Evolutionary conservation across 2,329 filamentous ascomycete genomes (phyloP).

Genomic region (Acrodontium crateriforme): DNA sequence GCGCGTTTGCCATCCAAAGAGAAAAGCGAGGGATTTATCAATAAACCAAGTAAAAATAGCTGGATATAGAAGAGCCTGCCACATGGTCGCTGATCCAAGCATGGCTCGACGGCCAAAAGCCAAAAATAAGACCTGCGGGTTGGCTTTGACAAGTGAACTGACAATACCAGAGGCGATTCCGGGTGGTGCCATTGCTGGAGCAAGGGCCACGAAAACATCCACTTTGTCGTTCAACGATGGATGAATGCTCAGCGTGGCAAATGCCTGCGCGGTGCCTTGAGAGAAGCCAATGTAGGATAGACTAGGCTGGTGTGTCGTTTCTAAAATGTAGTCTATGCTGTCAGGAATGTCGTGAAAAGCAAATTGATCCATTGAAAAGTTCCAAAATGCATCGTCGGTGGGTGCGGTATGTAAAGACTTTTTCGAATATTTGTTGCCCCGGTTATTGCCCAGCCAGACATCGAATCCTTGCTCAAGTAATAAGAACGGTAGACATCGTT

Average conservation of each 20-base stretch:
- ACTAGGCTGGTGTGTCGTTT: slow-evolving; percentile 66
- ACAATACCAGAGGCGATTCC: slow-evolving; percentile 83
- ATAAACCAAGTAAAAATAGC: slow-evolving; percentile 84
- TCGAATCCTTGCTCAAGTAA: slow-evolving; percentile 86
- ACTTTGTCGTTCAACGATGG: slow-evolving; percentile 84
- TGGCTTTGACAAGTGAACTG: slow-evolving; percentile 84
- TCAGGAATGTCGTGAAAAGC: slow-evolving; percentile 96
- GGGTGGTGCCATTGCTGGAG: slow-evolving; percentile 90
- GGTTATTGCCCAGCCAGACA: slow-evolving; percentile 96
- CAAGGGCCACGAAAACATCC: slow-evolving; percentile 90
- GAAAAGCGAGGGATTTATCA: slow-evolving; percentile 63
- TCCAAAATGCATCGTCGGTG: slow-evolving; percentile 70
- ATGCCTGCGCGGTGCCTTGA: slow-evolving; percentile 92
- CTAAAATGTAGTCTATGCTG: slow-evolving; percentile 80
- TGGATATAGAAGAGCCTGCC: slow-evolving; percentile 90
- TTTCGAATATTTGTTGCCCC: slow-evolving; percentile 98
- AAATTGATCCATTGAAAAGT: slow-evolving; percentile 97
- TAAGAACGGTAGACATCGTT: slow-evolving; percentile 76
- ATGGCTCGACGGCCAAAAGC: slow-evolving; percentile 87
- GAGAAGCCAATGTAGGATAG: slow-evolving; percentile 95
- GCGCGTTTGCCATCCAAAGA: slow-evolving; percentile 77
- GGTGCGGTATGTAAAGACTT: slow-evolving; percentile 71
- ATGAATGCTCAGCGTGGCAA: slow-evolving; percentile 84
- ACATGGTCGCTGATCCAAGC: slow-evolving; percentile 86
- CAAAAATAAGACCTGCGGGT: slow-evolving; percentile 80